Percentiles rank a stretch among this genome's conserved stretches.
Conservation (phyloP, 1,284 basidiomycete species). For the Sporisorium sorghi region DNA sequence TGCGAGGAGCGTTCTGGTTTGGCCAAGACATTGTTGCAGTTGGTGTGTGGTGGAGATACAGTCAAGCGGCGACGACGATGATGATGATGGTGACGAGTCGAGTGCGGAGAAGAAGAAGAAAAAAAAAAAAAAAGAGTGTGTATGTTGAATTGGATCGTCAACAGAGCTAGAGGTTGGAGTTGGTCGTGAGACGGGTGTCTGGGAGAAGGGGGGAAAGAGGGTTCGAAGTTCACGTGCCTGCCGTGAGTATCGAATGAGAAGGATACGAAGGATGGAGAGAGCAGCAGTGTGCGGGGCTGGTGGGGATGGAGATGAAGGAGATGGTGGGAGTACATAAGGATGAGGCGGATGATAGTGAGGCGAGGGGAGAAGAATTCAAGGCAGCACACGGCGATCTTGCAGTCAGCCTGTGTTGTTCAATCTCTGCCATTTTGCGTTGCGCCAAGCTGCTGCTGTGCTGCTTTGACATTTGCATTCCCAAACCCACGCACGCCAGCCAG, state of each 20-base stretch:
- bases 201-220: background rate
- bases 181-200: conserved; percentile 13
- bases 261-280: background rate
- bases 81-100: background rate
- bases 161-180: background rate
- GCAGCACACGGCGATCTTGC: background rate
- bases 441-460: too few relatives aligned
- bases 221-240: conserved; percentile 24
- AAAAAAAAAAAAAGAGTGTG: conserved; percentile 4
- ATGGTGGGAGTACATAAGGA: conserved; percentile 1
- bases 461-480: too few relatives aligned
- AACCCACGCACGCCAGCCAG: background rate
- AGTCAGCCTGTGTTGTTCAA: background rate
- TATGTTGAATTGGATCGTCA: background rate
- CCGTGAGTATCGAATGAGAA: conserved; percentile 25
- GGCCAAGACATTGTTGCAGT: conserved; percentile 11
- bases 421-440: too few relatives aligned
- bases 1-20: conserved; percentile 37
- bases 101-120: too few relatives aligned
- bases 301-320: conserved; percentile 17
- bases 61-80: background rate
- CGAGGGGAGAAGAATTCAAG: background rate
- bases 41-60: background rate
- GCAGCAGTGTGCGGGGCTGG: background rate
- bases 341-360: background rate